phyloP scores from a whole-genome alignment of 1,284 basidiomycete genomes.

The Vanrija sp. region DNA sequence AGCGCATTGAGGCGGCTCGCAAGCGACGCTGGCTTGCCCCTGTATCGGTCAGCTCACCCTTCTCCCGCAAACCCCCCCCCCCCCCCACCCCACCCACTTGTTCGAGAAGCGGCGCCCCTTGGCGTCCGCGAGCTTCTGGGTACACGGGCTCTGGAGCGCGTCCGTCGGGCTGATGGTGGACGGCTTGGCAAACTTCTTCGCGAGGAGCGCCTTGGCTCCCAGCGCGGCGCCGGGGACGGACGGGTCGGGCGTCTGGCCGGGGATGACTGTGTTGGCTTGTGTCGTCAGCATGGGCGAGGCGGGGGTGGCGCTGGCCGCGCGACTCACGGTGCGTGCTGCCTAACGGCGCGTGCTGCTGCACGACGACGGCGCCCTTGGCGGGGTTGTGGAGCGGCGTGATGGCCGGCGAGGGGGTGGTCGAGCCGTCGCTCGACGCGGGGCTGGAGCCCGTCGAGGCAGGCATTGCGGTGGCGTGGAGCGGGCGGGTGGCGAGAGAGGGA shows the following conservation, averaged over 20 bases:
- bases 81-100: constrained; percentile 62
- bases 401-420: constrained; percentile 28
- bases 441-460: neutral
- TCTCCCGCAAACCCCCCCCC: too few relatives aligned
- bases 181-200: constrained; percentile 79
- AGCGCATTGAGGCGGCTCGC: constrained; percentile 5
- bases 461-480: neutral
- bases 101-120: constrained; percentile 81
- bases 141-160: constrained; percentile 83
- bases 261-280: constrained; percentile 45
- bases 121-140: constrained; percentile 78
- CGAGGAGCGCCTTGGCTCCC: constrained; percentile 79
- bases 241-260: constrained; percentile 38
- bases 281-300: neutral
- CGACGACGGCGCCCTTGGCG: constrained; percentile 68
- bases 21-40: constrained; percentile 35
- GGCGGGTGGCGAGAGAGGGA: too few relatives aligned
- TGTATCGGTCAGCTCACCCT: constrained; percentile 12
- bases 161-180: constrained; percentile 85
- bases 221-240: constrained; percentile 47
- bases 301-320: neutral
- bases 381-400: constrained; percentile 81
- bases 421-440: neutral
- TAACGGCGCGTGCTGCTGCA: constrained; percentile 71
- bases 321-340: constrained; percentile 57